Conservation (phyloP, 2,329 filamentous ascomycete species). For the Trichoderma asperellum region DNA sequence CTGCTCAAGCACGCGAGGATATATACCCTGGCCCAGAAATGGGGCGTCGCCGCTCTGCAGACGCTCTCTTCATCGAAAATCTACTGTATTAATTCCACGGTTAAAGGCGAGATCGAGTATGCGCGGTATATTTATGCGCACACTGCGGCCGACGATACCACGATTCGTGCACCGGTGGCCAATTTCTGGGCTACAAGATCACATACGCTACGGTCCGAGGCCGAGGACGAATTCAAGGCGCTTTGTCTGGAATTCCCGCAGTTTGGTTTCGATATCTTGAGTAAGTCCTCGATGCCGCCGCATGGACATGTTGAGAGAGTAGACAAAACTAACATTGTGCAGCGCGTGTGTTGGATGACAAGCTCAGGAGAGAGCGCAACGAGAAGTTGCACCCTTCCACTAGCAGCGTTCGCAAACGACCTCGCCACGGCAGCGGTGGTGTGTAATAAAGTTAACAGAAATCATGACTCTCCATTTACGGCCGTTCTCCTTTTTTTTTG, state of each 20-base stretch:
- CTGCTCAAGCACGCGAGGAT: conserved; percentile 87
- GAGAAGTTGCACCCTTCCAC: conserved; percentile 60
- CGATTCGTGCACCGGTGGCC: conserved; percentile 81
- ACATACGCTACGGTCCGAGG: conserved; percentile 82
- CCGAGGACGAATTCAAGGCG: conserved; percentile 80
- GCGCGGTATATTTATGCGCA: conserved; percentile 87
- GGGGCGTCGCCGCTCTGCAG: conserved; percentile 70
- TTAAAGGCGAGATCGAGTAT: conserved; percentile 88
- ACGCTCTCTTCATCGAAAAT: conserved; percentile 85
- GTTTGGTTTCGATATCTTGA: conserved; percentile 91
- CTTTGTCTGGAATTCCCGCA: conserved; percentile 89
- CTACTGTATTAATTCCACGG: conserved; percentile 85
- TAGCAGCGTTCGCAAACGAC: conserved; percentile 59
- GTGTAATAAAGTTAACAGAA: background rate
- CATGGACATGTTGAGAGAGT: background rate
- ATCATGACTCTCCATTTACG: background rate
- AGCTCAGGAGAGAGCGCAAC: conserved; percentile 65
- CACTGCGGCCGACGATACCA: conserved; percentile 68
- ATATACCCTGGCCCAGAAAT: conserved; percentile 85
- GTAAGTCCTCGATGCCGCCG: conserved; percentile 49
- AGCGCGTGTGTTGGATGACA: conserved; percentile 68
- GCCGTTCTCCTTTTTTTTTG: background rate
- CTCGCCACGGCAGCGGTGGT: conserved; percentile 54
- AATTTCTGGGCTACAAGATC: conserved; percentile 85
- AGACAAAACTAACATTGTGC: conserved; percentile 31